Conservation (phyloP, 2,329 filamentous ascomycete species). For the Trichophyton mentagrophytes region DNA sequence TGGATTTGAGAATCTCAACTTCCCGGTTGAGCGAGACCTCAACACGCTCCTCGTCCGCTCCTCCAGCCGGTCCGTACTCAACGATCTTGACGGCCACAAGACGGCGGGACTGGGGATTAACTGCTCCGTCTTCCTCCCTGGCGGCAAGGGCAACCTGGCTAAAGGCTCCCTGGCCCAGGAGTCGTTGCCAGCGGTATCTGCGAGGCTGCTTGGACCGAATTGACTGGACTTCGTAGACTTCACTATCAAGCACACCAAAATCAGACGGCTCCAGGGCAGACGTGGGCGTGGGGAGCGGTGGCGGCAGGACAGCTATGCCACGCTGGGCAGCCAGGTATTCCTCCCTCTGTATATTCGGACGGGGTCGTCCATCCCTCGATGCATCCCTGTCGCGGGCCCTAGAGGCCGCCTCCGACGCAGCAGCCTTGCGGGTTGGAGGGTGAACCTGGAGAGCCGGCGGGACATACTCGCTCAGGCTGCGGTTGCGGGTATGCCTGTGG, state of each 20-base stretch:
- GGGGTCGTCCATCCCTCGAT: slow-evolving; percentile 26
- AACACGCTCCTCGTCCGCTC: slow-evolving; percentile 81
- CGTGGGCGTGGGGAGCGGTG: slow-evolving; percentile 64
- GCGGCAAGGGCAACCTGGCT: slow-evolving; percentile 88
- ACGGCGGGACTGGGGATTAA: slow-evolving; percentile 33
- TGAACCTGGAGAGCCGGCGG: slow-evolving; percentile 58
- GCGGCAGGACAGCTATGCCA: slow-evolving; percentile 50
- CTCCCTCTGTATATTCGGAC: slow-evolving; percentile 53
- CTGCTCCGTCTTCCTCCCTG: slow-evolving; percentile 50
- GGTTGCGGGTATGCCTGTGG: slow-evolving; percentile 51
- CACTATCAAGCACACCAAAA: slow-evolving; percentile 15
- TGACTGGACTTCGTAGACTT: slow-evolving; percentile 55
- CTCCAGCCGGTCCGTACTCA: slow-evolving; percentile 85
- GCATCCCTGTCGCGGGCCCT: slow-evolving; percentile 12
- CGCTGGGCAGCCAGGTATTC: slow-evolving; percentile 66
- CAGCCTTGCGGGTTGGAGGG: slow-evolving; percentile 52
- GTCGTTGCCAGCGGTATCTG: slow-evolving; percentile 65
- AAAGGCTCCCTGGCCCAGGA: slow-evolving; percentile 86
- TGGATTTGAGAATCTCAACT: slow-evolving; percentile 78
- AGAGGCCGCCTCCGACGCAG: slow-evolving; percentile 51
- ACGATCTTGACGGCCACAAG: slow-evolving; percentile 92
- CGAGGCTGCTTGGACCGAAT: slow-evolving; percentile 56
- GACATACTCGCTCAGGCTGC: slow-evolving; percentile 79
- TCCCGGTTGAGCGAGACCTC: slow-evolving; percentile 91
- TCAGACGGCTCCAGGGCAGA: slow-evolving; percentile 52